Evolutionary conservation across 495 filamentous ascomycete species (phyloP), one percentile per base, ranked within the genome.

Genomic region (Pseudomonodictys pantanalensis): DNA sequence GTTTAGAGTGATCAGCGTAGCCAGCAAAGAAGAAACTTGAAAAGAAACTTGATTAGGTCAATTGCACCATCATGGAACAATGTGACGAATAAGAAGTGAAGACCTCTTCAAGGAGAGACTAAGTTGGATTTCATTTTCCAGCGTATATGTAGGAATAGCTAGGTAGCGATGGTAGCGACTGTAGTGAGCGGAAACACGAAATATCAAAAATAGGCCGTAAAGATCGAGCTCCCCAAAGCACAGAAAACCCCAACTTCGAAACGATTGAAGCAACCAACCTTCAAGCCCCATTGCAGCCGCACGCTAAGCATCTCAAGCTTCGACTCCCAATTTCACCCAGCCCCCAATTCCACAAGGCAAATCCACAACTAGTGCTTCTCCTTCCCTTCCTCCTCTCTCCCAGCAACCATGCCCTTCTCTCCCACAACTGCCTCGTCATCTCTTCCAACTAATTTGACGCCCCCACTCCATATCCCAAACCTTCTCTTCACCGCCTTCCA

Each of bases 401-500:
- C 24, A 29, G 17, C 12, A 15, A 57, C 35, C n/a, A n/a, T n/a
- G 25, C 20, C 41, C 24, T 46, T 50, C 3, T 64, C 29, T 3
- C 65, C 65, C 28, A 56, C 61, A 24, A 56, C 58, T 52, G 47
- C 60, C 61, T 68, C 65, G 10, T 61, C 65, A 52, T 68, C 65
- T 29, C 55, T 52, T 6, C 41, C 15, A 17, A 43, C 57, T 3
- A 64, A 30, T 9, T 65, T 22, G 11, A 17, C 49, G 24, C 54
- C 18, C 48, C 69, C 62, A 49, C 65, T 61, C 58, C 56, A 47
- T 29, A 68, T 62, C 7, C 66, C 66, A 52, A 65, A 56, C 2
- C 66, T 23, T 9, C 69, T 32, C 58, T 71, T 71, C 2, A 67
- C 26, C 18, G 60, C 69, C 52, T 71, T 71, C 69, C 69, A 71